phyloP scores from a whole-genome alignment of 768 basidiomycete species.

The Gymnopilus junonius region DNA sequence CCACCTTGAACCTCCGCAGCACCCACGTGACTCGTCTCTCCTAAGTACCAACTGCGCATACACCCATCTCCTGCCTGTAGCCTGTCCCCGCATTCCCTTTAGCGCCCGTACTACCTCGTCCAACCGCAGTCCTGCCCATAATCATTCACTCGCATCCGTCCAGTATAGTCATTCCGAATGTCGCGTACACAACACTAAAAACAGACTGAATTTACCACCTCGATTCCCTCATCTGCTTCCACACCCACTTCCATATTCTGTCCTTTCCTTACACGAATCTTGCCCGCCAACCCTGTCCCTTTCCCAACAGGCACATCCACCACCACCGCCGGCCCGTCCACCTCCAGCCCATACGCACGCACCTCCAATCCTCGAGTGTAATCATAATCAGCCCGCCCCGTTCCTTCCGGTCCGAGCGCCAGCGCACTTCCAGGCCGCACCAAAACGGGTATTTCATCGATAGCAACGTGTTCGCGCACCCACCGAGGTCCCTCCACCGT shows the following conservation, averaged over 20 bases:
- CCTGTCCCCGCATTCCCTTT: too few relatives aligned
- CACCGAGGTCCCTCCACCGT: constrained; percentile 62
- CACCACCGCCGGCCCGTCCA: constrained; percentile 38
- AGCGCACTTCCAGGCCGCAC: constrained; percentile 62
- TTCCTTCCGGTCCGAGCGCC: constrained; percentile 55
- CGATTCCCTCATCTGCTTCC: constrained; percentile 13
- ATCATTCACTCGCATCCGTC: too few relatives aligned
- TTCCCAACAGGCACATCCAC: constrained; percentile 49
- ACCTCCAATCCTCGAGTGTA: constrained; percentile 52
- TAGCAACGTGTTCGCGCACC: constrained; percentile 64
- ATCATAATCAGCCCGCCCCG: constrained; percentile 65
- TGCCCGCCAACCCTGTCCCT: constrained; percentile 44
- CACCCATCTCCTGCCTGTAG: too few relatives aligned
- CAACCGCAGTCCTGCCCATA: too few relatives aligned
- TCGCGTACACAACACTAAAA: too few relatives aligned
- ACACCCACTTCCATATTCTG: constrained; percentile 4
- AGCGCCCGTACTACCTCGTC: not conserved
- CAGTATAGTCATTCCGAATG: too few relatives aligned
- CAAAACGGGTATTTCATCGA: constrained; percentile 71
- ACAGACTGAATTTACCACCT: constrained; percentile 6
- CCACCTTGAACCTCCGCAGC: constrained; percentile 24
- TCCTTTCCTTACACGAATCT: constrained; percentile 34
- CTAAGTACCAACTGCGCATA: constrained; percentile 10
- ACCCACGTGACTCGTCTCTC: constrained; percentile 16
- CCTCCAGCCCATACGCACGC: constrained; percentile 55